phyloP scores from a whole-genome alignment of 768 basidiomycete genomes.

The Exidia glandulosa region DNA sequence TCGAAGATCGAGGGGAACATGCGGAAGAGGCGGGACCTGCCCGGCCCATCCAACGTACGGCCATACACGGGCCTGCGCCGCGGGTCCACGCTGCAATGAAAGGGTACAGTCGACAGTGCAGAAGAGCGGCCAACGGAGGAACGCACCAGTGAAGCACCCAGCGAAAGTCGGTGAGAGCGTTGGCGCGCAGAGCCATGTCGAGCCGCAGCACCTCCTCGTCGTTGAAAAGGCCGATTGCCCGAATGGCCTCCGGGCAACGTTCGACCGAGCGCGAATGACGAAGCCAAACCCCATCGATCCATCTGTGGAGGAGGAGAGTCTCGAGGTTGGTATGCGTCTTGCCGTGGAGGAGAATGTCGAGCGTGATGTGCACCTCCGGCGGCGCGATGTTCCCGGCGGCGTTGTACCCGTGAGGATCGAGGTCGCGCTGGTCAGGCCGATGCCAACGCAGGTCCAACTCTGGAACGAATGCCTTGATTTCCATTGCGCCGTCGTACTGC shows the following conservation, averaged over 20 bases:
- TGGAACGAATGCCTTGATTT: no score
- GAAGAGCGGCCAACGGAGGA: neutral
- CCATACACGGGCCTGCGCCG: neutral
- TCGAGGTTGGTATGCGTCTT: neutral
- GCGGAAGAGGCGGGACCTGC: neutral
- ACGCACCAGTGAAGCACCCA: neutral
- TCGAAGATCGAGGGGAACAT: neutral
- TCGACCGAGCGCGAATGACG: neutral
- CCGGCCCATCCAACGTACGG: neutral
- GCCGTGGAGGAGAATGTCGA: neutral
- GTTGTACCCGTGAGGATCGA: neutral
- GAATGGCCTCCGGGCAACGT: neutral
- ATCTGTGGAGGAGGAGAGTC: neutral
- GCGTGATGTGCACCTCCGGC: neutral
- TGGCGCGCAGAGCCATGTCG: neutral
- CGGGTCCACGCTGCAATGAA: neutral
- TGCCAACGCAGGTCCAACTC: neutral
- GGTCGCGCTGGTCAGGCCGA: neutral
- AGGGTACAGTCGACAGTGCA: neutral
- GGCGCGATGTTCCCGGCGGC: neutral
- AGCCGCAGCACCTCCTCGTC: neutral
- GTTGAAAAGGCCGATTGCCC: neutral
- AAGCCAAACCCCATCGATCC: neutral
- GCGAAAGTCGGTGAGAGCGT: neutral
- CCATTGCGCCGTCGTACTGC: no score